These are phyloP conservation scores for Podaxis sp. DNA, from an alignment of 768 basidiomycete species.

Conservation along the genomic window DNA sequence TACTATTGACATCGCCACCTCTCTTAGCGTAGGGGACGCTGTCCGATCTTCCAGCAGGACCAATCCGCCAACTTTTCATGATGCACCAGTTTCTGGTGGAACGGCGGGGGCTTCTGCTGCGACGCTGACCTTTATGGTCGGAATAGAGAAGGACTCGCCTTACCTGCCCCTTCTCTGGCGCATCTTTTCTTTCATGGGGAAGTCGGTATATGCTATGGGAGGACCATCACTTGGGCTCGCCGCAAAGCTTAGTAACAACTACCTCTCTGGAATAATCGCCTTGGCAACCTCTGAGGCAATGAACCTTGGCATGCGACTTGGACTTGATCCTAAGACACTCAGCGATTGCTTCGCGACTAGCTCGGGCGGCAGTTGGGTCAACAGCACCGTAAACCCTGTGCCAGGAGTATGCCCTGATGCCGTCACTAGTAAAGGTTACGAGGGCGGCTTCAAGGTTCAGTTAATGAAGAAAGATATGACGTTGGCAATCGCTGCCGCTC, in stretches of 20 bases:
- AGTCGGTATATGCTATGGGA: conserved; percentile 36
- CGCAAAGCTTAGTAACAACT: conserved; percentile 46
- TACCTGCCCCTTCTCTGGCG: conserved; percentile 31
- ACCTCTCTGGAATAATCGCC: conserved; percentile 40
- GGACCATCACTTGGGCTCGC: conserved; percentile 40
- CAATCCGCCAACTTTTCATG: conserved; percentile 31
- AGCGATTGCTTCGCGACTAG: conserved; percentile 39
- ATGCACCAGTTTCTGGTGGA: conserved; percentile 44
- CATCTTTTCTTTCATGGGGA: conserved; percentile 37
- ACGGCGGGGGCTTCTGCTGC: conserved; percentile 39
- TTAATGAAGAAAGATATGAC: conserved; percentile 46
- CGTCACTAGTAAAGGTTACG: conserved; percentile 40
- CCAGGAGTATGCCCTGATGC: conserved; percentile 44
- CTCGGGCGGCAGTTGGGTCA: conserved; percentile 41
- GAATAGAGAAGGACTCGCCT: conserved; percentile 31
- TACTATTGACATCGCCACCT: conserved; percentile 42
- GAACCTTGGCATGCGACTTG: conserved; percentile 45
- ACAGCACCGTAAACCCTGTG: conserved; percentile 42
- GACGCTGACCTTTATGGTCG: conserved; percentile 42
- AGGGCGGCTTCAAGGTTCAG: conserved; percentile 46
- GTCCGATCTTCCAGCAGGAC: conserved; percentile 23
- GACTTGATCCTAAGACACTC: conserved; percentile 38
- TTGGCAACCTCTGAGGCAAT: conserved; percentile 44
- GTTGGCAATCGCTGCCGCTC: conserved; percentile 38
- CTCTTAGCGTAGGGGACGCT: conserved; percentile 30